A percentile compares a stretch with the other conserved stretches of the same genome.
phyloP scores from a whole-genome alignment of 805 yeast genomes.

The Clavispora asparagi region DNA sequence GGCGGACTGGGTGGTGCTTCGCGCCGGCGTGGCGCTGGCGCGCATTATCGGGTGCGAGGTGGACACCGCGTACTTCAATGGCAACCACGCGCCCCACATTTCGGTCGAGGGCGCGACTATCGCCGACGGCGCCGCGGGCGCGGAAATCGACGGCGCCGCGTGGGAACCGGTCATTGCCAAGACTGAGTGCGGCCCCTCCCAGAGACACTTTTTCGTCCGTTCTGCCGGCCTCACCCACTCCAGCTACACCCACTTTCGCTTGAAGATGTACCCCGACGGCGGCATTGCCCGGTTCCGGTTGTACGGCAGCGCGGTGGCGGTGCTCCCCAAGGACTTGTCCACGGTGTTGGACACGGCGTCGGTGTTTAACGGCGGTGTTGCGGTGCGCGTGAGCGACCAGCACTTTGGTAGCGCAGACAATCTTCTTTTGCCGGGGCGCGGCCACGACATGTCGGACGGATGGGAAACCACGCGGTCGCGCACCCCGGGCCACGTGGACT shows the following conservation, averaged over 20 bases:
- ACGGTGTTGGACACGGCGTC: constrained; percentile 68
- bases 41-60: constrained; percentile 76
- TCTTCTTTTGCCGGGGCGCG: constrained; percentile 87
- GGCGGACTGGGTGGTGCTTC: constrained; percentile 83
- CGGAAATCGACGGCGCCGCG: constrained; percentile 22
- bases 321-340: constrained; percentile 43
- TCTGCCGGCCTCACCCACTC: constrained; percentile 46
- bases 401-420: constrained; percentile 93
- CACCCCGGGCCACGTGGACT: constrained; percentile 77
- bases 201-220: constrained; percentile 76
- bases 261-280: constrained; percentile 96
- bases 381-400: constrained; percentile 78
- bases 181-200: constrained; percentile 84
- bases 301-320: constrained; percentile 80
- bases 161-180: constrained; percentile 75
- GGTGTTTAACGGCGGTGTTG: constrained; percentile 85
- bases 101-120: constrained; percentile 68
- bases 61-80: constrained; percentile 91
- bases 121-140: constrained; percentile 27
- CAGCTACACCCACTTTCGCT: constrained; percentile 71
- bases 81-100: constrained; percentile 90
- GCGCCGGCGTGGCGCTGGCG: constrained; percentile 81
- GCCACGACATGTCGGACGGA: constrained; percentile 95
- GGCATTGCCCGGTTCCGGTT: constrained; percentile 94
- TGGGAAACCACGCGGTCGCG: constrained; percentile 97